Percentiles rank a stretch among this genome's conserved stretches.
These are phyloP conservation scores for Lecanicillium sp. DNA, from an alignment of 2,329 filamentous ascomycete genomes.

Conservation along the genomic window DNA sequence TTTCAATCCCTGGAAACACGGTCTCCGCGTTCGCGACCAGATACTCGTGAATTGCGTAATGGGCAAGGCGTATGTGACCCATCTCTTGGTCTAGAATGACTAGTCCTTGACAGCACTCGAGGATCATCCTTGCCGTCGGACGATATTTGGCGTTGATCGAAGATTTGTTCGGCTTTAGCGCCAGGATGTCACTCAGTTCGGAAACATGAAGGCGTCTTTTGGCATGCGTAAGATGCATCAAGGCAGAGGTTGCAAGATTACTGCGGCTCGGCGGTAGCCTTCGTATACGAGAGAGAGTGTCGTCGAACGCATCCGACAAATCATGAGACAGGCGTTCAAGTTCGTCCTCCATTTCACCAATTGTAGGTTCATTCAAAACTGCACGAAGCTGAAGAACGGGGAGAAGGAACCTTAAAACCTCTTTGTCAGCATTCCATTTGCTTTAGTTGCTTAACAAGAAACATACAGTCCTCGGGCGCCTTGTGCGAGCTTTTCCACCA, in stretches of 20 bases:
- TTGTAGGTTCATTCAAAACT: constrained; percentile 19
- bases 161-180: constrained; percentile 13
- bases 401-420: constrained; percentile 16
- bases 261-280: constrained; percentile 14
- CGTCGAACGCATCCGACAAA: constrained; percentile 17
- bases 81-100: constrained; percentile 8
- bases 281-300: constrained; percentile 18
- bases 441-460: neutral
- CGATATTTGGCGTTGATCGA: constrained; percentile 3
- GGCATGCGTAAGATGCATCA: constrained; percentile 22
- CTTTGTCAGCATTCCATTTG: neutral
- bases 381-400: constrained; percentile 21
- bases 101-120: constrained; percentile 12
- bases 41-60: constrained; percentile 10
- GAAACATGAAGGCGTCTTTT: constrained; percentile 15
- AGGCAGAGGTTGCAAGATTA: constrained; percentile 15
- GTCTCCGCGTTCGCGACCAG: neutral
- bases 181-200: constrained; percentile 22
- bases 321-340: constrained; percentile 15
- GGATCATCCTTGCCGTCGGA: constrained; percentile 7
- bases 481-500: constrained; percentile 15
- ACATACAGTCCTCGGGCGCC: constrained; percentile 20
- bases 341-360: constrained; percentile 18
- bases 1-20: constrained; percentile 5
- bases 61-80: constrained; percentile 1